A percentile compares a stretch with the other conserved stretches of the same genome.
These are phyloP conservation scores for Eimeria sp. DNA, from an alignment of 169 alveolate species.

Conservation along the genomic window DNA sequence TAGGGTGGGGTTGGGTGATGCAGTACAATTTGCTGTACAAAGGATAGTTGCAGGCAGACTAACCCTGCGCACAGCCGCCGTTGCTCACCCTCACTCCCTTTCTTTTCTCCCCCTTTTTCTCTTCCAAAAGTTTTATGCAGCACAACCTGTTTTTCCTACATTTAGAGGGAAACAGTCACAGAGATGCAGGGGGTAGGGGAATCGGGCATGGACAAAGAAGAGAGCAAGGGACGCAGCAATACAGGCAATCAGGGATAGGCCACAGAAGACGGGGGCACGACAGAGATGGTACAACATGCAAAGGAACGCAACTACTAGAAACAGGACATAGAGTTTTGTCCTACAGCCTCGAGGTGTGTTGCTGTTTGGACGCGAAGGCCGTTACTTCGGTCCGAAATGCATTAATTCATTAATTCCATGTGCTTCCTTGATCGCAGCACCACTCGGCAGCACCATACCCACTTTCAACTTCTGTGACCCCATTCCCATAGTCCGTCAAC, in stretches of 20 bases:
- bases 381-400: no score
- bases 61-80: neutral
- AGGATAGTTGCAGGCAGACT: neutral
- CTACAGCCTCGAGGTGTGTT: neutral
- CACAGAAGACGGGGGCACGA: neutral
- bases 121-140: neutral
- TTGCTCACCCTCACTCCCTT: neutral
- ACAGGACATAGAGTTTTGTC: neutral
- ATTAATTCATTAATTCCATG: no score
- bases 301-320: neutral
- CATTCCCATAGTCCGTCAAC: no score
- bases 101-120: neutral
- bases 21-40: neutral
- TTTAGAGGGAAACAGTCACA: neutral
- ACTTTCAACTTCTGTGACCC: no score
- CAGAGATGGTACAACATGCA: neutral
- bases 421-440: no score
- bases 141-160: neutral
- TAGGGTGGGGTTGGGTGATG: neutral
- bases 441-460: no score
- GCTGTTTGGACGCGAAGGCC: neutral
- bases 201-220: neutral
- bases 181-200: neutral
- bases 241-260: neutral
- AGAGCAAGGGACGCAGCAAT: neutral